Evolutionary conservation across 2,329 filamentous ascomycete species (phyloP).

Genomic region (Aspergillus ibericus): DNA sequence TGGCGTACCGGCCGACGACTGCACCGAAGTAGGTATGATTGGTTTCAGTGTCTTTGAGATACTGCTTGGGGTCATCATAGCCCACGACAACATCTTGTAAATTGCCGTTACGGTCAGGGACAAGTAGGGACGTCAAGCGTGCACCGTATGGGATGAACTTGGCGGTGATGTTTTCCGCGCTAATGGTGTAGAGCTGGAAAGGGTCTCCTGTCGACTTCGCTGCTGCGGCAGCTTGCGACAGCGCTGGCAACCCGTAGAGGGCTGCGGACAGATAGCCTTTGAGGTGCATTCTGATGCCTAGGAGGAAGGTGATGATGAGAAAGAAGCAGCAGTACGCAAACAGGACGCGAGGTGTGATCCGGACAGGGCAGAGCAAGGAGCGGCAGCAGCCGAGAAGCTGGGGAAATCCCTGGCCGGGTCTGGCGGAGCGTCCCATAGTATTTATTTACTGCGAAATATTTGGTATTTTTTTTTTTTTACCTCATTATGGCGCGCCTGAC

Average conservation of each 20-base stretch:
- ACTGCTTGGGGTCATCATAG: slow-evolving; percentile 49
- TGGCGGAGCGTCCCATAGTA: slow-evolving; percentile 20
- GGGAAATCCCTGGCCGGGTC: slow-evolving; percentile 12
- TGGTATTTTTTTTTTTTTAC: slow-evolving; percentile 12
- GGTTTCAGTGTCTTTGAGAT: slow-evolving; percentile 47
- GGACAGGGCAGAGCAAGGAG: slow-evolving; percentile 30
- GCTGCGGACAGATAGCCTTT: slow-evolving; percentile 34
- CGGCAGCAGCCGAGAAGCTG: slow-evolving; percentile 27
- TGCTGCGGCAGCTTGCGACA: slow-evolving; percentile 21
- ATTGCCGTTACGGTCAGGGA: slow-evolving; percentile 52
- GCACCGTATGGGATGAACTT: slow-evolving; percentile 51
- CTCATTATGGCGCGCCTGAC: slow-evolving; percentile 22
- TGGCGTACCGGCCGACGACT: slow-evolving; percentile 54
- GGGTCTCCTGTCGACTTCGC: slow-evolving; percentile 24
- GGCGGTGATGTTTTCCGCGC: slow-evolving; percentile 49
- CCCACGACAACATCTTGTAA: slow-evolving; percentile 53
- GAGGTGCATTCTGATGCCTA: slow-evolving; percentile 40
- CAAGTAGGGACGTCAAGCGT: slow-evolving; percentile 47
- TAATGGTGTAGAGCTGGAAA: slow-evolving; percentile 48
- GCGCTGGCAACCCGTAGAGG: slow-evolving; percentile 34
- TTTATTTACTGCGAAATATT: slow-evolving; percentile 13
- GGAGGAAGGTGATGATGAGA: slow-evolving; percentile 26
- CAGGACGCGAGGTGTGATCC: slow-evolving; percentile 30
- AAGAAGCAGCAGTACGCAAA: slow-evolving; percentile 32
- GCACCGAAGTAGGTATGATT: slow-evolving; percentile 51